Percentiles rank a stretch among this genome's conserved stretches.
These are phyloP conservation scores for Populus tomentosa DNA, from an alignment of 441 rosid species.

Conservation along the genomic window DNA sequence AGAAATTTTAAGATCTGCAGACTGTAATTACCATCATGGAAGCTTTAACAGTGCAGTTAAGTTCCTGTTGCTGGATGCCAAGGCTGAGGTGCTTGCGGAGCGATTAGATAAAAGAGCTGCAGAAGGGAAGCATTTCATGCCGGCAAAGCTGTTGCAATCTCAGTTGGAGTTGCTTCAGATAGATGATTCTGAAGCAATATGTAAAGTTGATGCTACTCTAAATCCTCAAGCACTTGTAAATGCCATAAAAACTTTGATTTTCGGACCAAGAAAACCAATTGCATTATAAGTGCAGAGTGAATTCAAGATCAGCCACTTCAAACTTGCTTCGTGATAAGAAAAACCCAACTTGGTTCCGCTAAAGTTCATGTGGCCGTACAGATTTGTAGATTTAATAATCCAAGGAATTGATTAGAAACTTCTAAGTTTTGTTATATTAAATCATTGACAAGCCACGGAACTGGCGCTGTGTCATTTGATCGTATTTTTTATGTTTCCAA, in stretches of 20 bases:
- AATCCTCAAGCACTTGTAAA: too few relatives aligned
- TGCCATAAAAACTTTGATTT: too few relatives aligned
- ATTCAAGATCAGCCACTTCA: background rate
- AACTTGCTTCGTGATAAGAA: background rate
- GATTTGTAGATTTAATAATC: background rate
- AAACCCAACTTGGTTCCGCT: background rate
- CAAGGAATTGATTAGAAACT: background rate
- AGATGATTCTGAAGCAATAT: too few relatives aligned
- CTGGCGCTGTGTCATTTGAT: background rate
- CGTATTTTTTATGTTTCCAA: too few relatives aligned
- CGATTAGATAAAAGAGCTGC: constrained; percentile 7
- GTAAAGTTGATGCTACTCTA: too few relatives aligned
- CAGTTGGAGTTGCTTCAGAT: too few relatives aligned
- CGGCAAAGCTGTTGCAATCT: too few relatives aligned
- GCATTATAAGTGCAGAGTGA: background rate
- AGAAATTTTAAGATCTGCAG: constrained; percentile 71
- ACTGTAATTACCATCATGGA: constrained; percentile 40
- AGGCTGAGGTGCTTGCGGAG: constrained; percentile 44
- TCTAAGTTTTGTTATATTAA: background rate
- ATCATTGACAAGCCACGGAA: background rate
- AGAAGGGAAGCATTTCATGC: too few relatives aligned
- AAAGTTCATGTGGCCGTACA: background rate
- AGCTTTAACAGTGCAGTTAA: constrained; percentile 36
- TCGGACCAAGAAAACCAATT: too few relatives aligned
- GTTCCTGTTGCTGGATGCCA: constrained; percentile 59